phyloP scores from a whole-genome alignment of 305 asterid species.

The Solanum hybrid region DNA sequence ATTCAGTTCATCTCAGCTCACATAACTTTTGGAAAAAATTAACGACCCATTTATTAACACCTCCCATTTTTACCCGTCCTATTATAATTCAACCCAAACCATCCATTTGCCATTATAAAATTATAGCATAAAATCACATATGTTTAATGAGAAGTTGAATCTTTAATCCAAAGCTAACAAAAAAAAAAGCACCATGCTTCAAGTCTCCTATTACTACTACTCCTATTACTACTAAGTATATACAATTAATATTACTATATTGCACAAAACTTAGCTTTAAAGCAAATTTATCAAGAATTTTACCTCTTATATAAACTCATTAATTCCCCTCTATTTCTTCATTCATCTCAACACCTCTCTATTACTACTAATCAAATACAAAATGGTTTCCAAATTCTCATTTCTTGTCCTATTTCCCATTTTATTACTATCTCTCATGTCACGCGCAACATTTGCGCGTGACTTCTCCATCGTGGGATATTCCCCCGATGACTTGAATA shows the following conservation, averaged over 20 bases:
- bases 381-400: conserved; percentile 33
- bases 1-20: neutral
- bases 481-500: conserved; percentile 40
- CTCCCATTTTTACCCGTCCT: neutral
- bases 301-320: neutral
- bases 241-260: neutral
- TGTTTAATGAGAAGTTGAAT: neutral
- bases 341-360: neutral
- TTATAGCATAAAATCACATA: neutral
- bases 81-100: neutral
- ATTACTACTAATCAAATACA: neutral
- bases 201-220: neutral
- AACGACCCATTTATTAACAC: neutral
- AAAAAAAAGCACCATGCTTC: neutral
- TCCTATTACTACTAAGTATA: neutral
- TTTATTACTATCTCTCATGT: conserved; percentile 9
- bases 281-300: neutral
- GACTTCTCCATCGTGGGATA: conserved; percentile 69
- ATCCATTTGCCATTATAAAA: neutral
- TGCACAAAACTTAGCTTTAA: neutral
- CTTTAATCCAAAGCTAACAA: neutral
- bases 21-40: neutral
- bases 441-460: conserved; percentile 11
- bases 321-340: neutral
- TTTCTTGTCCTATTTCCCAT: conserved; percentile 26